These are phyloP conservation scores for Cryoendolithus antarcticus DNA, from an alignment of 2,329 filamentous ascomycete species.

Conservation along the genomic window DNA sequence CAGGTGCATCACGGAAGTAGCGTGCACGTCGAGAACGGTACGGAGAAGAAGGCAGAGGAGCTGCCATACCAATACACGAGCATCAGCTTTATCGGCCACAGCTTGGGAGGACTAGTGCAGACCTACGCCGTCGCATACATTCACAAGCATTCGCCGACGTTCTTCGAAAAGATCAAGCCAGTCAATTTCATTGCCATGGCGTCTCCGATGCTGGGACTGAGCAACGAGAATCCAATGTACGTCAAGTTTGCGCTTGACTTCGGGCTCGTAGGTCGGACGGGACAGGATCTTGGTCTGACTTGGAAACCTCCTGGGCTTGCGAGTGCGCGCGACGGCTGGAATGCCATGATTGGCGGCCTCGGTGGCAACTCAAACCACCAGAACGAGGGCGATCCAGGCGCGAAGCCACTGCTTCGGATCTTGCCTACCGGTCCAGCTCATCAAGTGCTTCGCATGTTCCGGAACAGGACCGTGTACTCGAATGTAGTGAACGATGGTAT, in stretches of 20 bases:
- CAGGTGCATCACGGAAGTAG: conserved; percentile 48
- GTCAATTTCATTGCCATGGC: conserved; percentile 85
- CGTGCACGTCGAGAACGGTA: conserved; percentile 38
- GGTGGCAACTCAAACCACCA: conserved; percentile 36
- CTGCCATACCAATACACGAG: conserved; percentile 75
- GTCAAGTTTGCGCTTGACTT: conserved; percentile 96
- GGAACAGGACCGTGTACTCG: conserved; percentile 84
- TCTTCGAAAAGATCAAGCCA: conserved; percentile 75
- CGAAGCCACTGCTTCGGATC: conserved; percentile 80
- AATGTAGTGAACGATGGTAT: conserved; percentile 98
- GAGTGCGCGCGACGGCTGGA: conserved; percentile 77
- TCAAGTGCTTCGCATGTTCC: conserved; percentile 71
- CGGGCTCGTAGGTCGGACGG: conserved; percentile 87
- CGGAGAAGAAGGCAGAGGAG: conserved; percentile 30
- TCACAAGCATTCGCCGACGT: conserved; percentile 83
- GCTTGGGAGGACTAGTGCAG: conserved; percentile 77
- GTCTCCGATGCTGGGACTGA: conserved; percentile 77
- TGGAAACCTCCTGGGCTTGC: conserved; percentile 84
- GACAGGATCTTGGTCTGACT: conserved; percentile 85
- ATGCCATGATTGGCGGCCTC: conserved; percentile 70
- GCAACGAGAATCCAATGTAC: conserved; percentile 95
- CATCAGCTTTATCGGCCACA: conserved; percentile 91
- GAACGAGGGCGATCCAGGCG: conserved; percentile 55
- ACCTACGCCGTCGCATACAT: conserved; percentile 95
- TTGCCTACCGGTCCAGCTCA: conserved; percentile 86